A percentile compares a stretch with the other conserved stretches of the same genome.
Conservation (phyloP, 306 rosid species). For the Corylus avellana region DNA sequence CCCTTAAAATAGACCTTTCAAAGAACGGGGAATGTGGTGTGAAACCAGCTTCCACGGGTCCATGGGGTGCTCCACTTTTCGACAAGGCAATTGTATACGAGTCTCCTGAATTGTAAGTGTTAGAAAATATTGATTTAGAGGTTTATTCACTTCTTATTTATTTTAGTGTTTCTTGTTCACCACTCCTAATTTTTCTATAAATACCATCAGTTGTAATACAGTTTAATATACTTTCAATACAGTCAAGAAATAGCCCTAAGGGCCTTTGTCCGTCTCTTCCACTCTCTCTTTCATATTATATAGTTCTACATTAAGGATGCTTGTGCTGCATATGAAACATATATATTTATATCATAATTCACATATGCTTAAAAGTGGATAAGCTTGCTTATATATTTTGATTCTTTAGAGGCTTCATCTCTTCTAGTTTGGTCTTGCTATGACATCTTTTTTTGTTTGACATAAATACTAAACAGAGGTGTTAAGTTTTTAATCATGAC, state of each 20-base stretch:
- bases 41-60: constrained; percentile 75
- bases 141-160: no score
- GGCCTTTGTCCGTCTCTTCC: no score
- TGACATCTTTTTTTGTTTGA: background rate
- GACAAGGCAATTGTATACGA: constrained; percentile 82
- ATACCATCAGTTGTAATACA: no score
- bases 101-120: constrained; percentile 66
- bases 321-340: no score
- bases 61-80: constrained; percentile 95
- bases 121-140: no score
- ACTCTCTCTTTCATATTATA: no score
- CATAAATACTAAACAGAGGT: background rate
- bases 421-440: background rate
- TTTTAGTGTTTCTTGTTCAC: no score
- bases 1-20: constrained; percentile 75
- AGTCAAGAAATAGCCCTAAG: no score
- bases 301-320: no score
- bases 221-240: no score
- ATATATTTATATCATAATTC: background rate
- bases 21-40: constrained; percentile 53
- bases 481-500: no score
- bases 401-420: background rate
- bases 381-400: background rate
- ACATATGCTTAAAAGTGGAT: constrained; percentile 7
- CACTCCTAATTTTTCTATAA: no score